Evolutionary conservation across 495 filamentous ascomycete genomes (phyloP).

Genomic region (Emericellopsis terricola): DNA sequence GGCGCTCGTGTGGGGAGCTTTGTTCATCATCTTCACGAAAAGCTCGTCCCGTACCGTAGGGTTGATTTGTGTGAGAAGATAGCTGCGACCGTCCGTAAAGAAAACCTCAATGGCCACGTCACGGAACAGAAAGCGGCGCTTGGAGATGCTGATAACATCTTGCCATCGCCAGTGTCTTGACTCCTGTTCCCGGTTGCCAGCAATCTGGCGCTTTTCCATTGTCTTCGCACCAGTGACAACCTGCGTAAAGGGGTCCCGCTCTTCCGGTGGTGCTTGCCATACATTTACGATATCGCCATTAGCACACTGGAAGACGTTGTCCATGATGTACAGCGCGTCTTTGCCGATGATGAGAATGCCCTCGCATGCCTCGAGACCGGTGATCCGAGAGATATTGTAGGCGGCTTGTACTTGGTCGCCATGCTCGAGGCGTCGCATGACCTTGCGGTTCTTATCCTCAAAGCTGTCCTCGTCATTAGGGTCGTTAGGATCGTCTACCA

Average conservation of each 20-base stretch:
- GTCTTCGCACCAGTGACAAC: constrained; percentile 73
- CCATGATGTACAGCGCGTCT: constrained; percentile 78
- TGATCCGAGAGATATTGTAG: constrained; percentile 85
- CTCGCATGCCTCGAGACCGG: constrained; percentile 82
- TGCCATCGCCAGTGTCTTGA: constrained; percentile 85
- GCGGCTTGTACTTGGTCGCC: constrained; percentile 87
- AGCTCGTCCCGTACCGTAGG: constrained; percentile 58
- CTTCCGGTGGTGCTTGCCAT: constrained; percentile 79
- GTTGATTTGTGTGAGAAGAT: constrained; percentile 69
- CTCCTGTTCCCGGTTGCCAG: constrained; percentile 41
- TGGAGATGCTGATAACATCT: constrained; percentile 91
- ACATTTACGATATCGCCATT: constrained; percentile 95
- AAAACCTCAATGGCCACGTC: constrained; percentile 93
- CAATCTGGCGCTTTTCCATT: constrained; percentile 33
- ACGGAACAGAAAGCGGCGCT: constrained; percentile 84
- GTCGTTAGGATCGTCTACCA: constrained; percentile 67
- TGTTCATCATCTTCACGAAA: constrained; percentile 48
- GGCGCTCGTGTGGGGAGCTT: constrained; percentile 57
- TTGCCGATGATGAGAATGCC: constrained; percentile 90
- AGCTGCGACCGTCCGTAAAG: constrained; percentile 91
- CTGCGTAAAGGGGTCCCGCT: constrained; percentile 86
- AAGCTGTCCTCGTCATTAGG: constrained; percentile 63
- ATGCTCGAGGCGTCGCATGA: constrained; percentile 83
- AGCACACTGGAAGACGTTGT: constrained; percentile 82
- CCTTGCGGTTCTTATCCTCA: constrained; percentile 94